Evolutionary conservation across 352 stramenopile species (phyloP), one percentile per base, ranked within the genome.

Genomic region (Phytophthora capsici): DNA sequence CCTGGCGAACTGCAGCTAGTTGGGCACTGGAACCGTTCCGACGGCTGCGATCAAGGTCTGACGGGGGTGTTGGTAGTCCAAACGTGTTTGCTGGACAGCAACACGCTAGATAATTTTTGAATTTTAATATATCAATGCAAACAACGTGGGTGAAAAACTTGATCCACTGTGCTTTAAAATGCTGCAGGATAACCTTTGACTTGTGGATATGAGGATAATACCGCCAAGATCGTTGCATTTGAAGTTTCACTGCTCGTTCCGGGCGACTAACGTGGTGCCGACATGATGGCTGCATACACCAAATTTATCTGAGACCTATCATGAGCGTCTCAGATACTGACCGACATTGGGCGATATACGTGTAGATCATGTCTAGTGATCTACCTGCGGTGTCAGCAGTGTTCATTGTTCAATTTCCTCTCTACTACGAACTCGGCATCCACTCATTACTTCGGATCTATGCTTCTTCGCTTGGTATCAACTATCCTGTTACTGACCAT

Each of bases 21-120:
- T 84, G 76, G 76, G 76, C 76, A 2, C 50, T 82, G 8, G 71
- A 78, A 28, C 76, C 76, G 10, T 84, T 84, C 41, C 57, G 71
- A 9, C 63, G 76, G 0, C 61, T 84, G 37, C 67, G 62, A 6
- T 78, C 76, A 12, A 57, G 78, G 30, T 79, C 73, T 3, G 60
- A 64, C 7, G 60, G 36, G 44, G 47, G 28, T 4, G 30, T 23
- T 16, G 63, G 19, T 40, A 30, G 14, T 23, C 25, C 25, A 28
- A 28, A 28, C 25, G 25, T 28, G 25, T 3, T 28, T 28, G 25
- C 25, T 28, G 25, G 25, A 4, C 25, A 28, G 25, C 28, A 32
- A 32, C 28, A 8, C 6, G 12, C n/a, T 25, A 12, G 20, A 46
- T 45, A 22, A 44, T 26, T 10, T 43, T 38, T 6, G 12, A 20